These are phyloP conservation scores for Verticillium nonalfalfae DNA, from an alignment of 2,329 filamentous ascomycete genomes.

Conservation along the genomic window DNA sequence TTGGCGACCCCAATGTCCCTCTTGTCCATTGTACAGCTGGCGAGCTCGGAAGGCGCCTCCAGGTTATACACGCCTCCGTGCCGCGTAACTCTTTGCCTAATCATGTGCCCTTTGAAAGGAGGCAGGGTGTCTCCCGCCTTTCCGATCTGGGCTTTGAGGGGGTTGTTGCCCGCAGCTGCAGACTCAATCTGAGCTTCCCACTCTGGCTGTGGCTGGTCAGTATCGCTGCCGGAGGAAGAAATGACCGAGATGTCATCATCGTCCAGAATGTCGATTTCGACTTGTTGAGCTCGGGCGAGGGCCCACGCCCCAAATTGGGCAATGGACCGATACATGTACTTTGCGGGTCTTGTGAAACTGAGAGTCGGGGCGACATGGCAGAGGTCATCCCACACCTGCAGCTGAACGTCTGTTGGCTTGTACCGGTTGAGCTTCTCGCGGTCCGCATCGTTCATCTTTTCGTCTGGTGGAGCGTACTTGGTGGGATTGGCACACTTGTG, in stretches of 20 bases:
- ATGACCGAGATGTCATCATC: constrained; percentile 74
- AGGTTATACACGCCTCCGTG: constrained; percentile 70
- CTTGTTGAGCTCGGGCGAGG: constrained; percentile 73
- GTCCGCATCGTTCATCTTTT: constrained; percentile 56
- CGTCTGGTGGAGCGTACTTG: constrained; percentile 64
- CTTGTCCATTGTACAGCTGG: constrained; percentile 55
- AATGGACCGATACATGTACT: constrained; percentile 89
- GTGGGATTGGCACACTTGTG: constrained; percentile 87
- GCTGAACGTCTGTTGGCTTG: constrained; percentile 80
- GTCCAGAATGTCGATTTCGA: constrained; percentile 72
- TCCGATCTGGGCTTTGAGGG: constrained; percentile 49
- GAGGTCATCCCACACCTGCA: constrained; percentile 93
- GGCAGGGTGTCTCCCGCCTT: constrained; percentile 81
- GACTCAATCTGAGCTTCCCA: constrained; percentile 6
- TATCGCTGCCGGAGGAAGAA: constrained; percentile 44
- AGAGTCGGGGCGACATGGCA: constrained; percentile 89
- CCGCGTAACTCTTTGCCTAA: constrained; percentile 77
- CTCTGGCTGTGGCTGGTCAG: constrained; percentile 6
- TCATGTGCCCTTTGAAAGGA: constrained; percentile 78
- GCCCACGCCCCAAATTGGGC: constrained; percentile 94
- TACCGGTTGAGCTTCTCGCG: constrained; percentile 57
- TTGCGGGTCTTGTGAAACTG: constrained; percentile 94
- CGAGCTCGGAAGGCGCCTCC: constrained; percentile 55
- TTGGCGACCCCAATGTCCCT: constrained; percentile 74
- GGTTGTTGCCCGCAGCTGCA: constrained; percentile 5